Evolutionary conservation across 2,329 filamentous ascomycete species (phyloP).

Genomic region (Chalaropsis ovoidea): DNA sequence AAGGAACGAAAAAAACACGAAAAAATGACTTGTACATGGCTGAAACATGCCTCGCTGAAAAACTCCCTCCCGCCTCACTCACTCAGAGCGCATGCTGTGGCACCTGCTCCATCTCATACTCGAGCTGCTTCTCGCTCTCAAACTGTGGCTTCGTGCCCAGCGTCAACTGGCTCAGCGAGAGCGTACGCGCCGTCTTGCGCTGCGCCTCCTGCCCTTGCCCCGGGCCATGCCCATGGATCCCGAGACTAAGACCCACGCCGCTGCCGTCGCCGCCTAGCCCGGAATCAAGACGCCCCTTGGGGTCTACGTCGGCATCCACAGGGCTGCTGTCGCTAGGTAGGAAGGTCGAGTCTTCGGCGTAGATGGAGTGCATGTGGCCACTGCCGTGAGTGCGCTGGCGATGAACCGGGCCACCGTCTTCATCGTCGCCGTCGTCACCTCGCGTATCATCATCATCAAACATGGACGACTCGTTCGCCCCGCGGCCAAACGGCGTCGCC

Average conservation of each 20-base stretch:
- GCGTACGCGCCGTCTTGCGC: constrained; percentile 50
- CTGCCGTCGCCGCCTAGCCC: neutral
- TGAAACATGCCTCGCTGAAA: neutral
- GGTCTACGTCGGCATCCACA: constrained; percentile 28
- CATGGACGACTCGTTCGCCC: neutral
- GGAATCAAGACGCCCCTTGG: neutral
- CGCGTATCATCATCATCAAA: constrained; percentile 5
- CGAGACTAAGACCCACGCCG: neutral
- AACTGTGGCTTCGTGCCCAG: constrained; percentile 33
- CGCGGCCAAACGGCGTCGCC: neutral
- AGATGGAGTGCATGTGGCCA: constrained; percentile 30
- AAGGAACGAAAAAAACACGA: neutral
- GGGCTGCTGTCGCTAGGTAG: constrained; percentile 19
- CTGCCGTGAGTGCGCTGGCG: constrained; percentile 30
- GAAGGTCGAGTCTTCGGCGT: constrained; percentile 22
- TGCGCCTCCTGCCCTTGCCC: constrained; percentile 26
- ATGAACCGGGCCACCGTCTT: constrained; percentile 25
- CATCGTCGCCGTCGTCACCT: constrained; percentile 9
- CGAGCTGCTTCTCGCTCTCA: constrained; percentile 19
- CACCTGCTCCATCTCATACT: constrained; percentile 29
- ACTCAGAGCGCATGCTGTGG: constrained; percentile 19
- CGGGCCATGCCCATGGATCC: neutral
- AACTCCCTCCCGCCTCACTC: neutral
- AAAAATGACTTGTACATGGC: neutral
- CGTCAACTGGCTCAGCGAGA: constrained; percentile 54